Evolutionary conservation across 1,139 yeast genomes (phyloP).

Genomic region (Magnusiomyces sp.): DNA sequence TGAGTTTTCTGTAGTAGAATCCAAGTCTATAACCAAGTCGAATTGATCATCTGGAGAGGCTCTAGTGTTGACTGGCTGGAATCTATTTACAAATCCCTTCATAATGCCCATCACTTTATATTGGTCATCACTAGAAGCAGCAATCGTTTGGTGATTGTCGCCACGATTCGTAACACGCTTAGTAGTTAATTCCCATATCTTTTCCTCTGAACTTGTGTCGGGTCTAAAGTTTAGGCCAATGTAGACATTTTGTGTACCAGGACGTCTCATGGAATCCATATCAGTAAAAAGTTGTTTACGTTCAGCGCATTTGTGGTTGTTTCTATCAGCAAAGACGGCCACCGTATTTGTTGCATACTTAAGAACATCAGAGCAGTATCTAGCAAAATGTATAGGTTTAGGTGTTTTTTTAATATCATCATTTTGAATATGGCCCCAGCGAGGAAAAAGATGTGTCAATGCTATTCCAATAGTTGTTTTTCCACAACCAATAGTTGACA

Average conservation of each 20-base stretch:
- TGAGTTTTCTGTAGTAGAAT: conserved; percentile 41
- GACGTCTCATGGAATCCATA: conserved; percentile 12
- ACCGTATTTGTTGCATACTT: conserved; percentile 29
- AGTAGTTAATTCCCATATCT: conserved; percentile 40
- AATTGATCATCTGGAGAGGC: conserved; percentile 58
- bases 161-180: conserved; percentile 63
- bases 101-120: conserved; percentile 51
- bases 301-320: conserved; percentile 67
- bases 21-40: conserved; percentile 48
- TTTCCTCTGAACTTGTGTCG: conserved; percentile 11
- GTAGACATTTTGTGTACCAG: conserved; percentile 29
- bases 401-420: conserved; percentile 56
- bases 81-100: conserved; percentile 64
- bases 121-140: conserved; percentile 40
- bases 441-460: conserved; percentile 45
- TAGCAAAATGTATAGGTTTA: conserved; percentile 39
- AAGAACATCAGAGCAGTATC: conserved; percentile 34
- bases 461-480: conserved; percentile 77
- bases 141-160: conserved; percentile 84
- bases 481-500: conserved; percentile 93
- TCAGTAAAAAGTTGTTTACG: conserved; percentile 58
- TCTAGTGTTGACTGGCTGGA: conserved; percentile 46
- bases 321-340: conserved; percentile 75
- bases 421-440: conserved; percentile 77
- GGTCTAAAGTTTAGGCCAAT: conserved; percentile 67